Base-by-base conservation (phyloP, 148 eudicot genomes). In the Rhododendron henanense region DNA sequence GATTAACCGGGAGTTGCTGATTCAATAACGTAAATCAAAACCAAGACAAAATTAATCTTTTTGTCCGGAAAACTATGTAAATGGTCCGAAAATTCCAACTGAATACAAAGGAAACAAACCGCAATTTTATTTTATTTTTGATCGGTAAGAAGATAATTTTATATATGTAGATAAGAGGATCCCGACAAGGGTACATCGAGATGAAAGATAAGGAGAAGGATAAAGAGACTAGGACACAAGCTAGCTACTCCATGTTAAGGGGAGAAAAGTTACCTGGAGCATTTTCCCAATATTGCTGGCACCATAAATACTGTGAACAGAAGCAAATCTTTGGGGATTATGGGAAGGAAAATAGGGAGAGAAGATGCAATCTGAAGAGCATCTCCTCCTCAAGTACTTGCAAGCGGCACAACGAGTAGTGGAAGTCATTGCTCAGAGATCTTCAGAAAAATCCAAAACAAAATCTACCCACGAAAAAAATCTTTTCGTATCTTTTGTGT, bases 1-100 rank as follows among this genome's bases (percentile, higher is more conserved):
- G 78, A 11, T 90, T 10, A 3, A 53, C 86, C 8, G 93, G 93
- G 8, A 87, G 78, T 73, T 85, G 85, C 91, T 91, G 86, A n/a
- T 8, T 44, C 31, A 55, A 63, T 1, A 83, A 23, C 10, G 59
- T 19, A 1, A 47, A 57, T 7, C 6, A 25, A 67, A 63, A 8
- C 8, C 69, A 63, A 63, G 28, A 63, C 3, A 23, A 23, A 23
- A 23, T 63, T 23, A 23, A n/a, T n/a, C 69, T 23, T 23, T 7
- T 23, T 23, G 11, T 63, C 28, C 3, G 69, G 28, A 23, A 63
- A 63, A 23, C 28, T n/a, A 23, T 23, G 11, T 63, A 63, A 63
- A 63, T 63, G 69, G 28, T 63, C 13, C 11, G 11, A 63, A 63
- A 63, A 23, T 63, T 63, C 69, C 63, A 19, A 18, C n/a, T 57